These are phyloP conservation scores for Diaporthe sp. DNA, from an alignment of 2,329 filamentous ascomycete species.

Conservation along the genomic window DNA sequence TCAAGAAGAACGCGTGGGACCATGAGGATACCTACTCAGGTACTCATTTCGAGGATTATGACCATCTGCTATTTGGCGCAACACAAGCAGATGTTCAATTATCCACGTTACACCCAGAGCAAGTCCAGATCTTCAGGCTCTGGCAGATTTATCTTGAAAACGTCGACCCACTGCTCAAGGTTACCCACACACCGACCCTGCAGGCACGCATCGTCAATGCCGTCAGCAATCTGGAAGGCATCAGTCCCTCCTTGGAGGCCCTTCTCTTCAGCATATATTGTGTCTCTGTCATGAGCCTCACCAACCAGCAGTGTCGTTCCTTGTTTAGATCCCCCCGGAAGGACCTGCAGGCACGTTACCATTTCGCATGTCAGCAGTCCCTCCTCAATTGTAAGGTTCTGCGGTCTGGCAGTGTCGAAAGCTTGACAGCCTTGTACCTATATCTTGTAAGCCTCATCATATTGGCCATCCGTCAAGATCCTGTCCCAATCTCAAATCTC, in stretches of 20 bases:
- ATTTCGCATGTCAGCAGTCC: slow-evolving; percentile 65
- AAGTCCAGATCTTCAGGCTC: slow-evolving; percentile 60
- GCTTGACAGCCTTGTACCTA: slow-evolving; percentile 69
- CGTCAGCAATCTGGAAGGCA: slow-evolving; percentile 54
- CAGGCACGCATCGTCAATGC: slow-evolving; percentile 67
- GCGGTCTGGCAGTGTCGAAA: slow-evolving; percentile 62
- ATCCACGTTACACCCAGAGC: slow-evolving; percentile 63
- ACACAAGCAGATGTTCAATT: slow-evolving; percentile 57
- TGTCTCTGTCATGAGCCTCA: slow-evolving; percentile 57
- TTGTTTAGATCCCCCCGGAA: slow-evolving; percentile 58
- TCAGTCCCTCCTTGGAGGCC: slow-evolving; percentile 61
- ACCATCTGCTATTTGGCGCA: slow-evolving; percentile 67
- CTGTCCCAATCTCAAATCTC: no score
- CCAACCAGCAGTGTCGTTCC: slow-evolving; percentile 56
- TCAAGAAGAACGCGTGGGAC: neutral
- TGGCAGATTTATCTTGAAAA: slow-evolving; percentile 73
- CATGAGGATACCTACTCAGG: neutral
- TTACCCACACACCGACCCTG: slow-evolving; percentile 68
- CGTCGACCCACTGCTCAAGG: slow-evolving; percentile 70
- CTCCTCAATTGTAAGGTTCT: slow-evolving; percentile 65
- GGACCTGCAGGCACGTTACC: slow-evolving; percentile 58
- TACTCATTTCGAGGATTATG: slow-evolving; percentile 49
- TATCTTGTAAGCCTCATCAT: slow-evolving; percentile 61
- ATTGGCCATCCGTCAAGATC: no score
- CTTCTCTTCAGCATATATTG: slow-evolving; percentile 70